phyloP scores from a whole-genome alignment of 306 rosid genomes.

The Calophaca sinica region DNA sequence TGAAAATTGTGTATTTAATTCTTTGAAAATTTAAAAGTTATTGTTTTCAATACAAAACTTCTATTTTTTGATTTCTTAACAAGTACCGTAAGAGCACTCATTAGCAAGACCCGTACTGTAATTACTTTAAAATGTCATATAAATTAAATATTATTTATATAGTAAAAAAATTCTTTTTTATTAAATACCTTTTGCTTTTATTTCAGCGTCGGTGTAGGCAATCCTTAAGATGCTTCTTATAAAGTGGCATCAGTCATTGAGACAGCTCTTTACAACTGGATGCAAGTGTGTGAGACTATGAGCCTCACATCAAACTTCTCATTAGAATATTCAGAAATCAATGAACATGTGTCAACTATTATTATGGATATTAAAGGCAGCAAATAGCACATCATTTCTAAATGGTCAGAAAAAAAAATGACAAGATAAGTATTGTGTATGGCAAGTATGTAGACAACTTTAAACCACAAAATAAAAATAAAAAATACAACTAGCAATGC shows the following conservation, averaged over 20 bases:
- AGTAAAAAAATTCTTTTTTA: too few relatives aligned
- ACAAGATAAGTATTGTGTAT: not conserved
- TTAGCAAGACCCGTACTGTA: too few relatives aligned
- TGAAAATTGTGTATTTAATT: too few relatives aligned
- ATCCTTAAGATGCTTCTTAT: not conserved
- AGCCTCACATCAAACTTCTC: not conserved
- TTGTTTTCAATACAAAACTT: too few relatives aligned
- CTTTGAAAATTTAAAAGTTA: too few relatives aligned
- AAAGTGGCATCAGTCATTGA: not conserved
- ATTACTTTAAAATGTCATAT: too few relatives aligned
- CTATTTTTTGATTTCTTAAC: too few relatives aligned
- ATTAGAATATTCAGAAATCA: constrained; percentile 9
- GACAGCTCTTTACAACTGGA: constrained; percentile 11
- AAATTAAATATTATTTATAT: too few relatives aligned
- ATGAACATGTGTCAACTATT: constrained; percentile 10
- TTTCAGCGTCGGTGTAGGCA: not conserved
- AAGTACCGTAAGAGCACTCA: too few relatives aligned
- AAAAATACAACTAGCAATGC: not conserved
- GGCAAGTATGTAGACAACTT: not conserved
- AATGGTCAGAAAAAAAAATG: too few relatives aligned
- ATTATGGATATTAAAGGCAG: too few relatives aligned
- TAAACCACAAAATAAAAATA: not conserved
- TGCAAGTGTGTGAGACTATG: not conserved
- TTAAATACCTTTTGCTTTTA: not conserved
- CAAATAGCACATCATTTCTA: too few relatives aligned